These are phyloP conservation scores for Cicer pinnatifidum DNA, from an alignment of 306 rosid species.

Conservation along the genomic window DNA sequence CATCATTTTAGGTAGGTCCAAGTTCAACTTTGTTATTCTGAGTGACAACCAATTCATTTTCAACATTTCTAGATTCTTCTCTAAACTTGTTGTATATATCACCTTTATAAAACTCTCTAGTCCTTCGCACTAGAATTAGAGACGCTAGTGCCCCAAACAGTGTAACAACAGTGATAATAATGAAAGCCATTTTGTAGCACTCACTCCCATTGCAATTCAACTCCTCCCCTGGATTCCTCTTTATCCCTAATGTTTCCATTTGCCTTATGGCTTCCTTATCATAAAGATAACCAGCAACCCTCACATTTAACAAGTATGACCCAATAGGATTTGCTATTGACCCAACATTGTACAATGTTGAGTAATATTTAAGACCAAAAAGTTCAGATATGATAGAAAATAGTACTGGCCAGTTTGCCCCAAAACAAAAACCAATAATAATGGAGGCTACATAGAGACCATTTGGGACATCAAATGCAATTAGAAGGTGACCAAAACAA, in stretches of 20 bases:
- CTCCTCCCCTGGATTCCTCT: constrained; percentile 50
- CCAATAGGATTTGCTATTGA: constrained; percentile 71
- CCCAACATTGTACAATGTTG: constrained; percentile 82
- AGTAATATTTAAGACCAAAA: constrained; percentile 75
- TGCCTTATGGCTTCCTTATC: constrained; percentile 55
- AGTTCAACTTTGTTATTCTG: constrained; percentile 21
- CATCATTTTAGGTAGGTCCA: constrained; percentile 21
- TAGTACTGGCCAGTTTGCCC: constrained; percentile 79
- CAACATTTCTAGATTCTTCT: constrained; percentile 40
- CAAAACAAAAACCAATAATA: constrained; percentile 73
- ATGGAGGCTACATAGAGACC: constrained; percentile 67
- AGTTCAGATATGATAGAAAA: constrained; percentile 81
- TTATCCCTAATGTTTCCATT: constrained; percentile 39
- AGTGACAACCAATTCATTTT: constrained; percentile 37
- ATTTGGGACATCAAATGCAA: constrained; percentile 57
- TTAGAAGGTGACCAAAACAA: constrained; percentile 56
- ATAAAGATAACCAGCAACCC: constrained; percentile 53
- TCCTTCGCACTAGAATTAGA: constrained; percentile 52
- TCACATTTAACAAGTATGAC: constrained; percentile 51
- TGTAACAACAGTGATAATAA: constrained; percentile 49
- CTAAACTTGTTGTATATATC: constrained; percentile 58
- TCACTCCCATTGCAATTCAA: constrained; percentile 53
- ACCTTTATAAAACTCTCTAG: constrained; percentile 55
- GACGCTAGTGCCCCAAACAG: constrained; percentile 59
- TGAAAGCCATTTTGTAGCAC: constrained; percentile 52